These are phyloP conservation scores for Coniella lustricola DNA, from an alignment of 2,329 filamentous ascomycete species.

Conservation along the genomic window DNA sequence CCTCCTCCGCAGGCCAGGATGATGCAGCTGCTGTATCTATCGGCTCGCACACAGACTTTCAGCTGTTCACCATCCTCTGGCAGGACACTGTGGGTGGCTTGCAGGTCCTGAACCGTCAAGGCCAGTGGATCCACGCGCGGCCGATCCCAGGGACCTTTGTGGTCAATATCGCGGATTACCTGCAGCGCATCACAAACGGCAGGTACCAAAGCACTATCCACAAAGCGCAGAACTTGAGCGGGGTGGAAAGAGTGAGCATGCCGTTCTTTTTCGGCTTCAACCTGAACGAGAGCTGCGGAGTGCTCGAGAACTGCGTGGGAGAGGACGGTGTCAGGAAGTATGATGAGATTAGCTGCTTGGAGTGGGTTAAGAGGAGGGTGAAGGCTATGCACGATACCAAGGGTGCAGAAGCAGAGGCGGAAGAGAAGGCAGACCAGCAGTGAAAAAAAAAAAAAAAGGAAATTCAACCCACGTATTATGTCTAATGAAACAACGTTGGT, in stretches of 20 bases:
- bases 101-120: slow-evolving; percentile 33
- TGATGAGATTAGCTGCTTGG: slow-evolving; percentile 31
- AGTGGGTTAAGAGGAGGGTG: slow-evolving; percentile 31
- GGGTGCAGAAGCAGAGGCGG: background rate
- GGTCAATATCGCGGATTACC: slow-evolving; percentile 45
- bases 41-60: slow-evolving; percentile 47
- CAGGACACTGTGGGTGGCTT: slow-evolving; percentile 37
- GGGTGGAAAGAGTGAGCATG: slow-evolving; percentile 34
- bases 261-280: slow-evolving; percentile 41
- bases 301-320: slow-evolving; percentile 31
- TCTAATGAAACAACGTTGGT: too few relatives aligned
- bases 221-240: slow-evolving; percentile 35
- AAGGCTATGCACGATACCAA: slow-evolving; percentile 27
- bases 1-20: slow-evolving; percentile 19
- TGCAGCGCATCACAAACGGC: slow-evolving; percentile 45
- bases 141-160: slow-evolving; percentile 38
- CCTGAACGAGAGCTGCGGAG: slow-evolving; percentile 33
- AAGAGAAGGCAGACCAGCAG: too few relatives aligned
- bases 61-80: slow-evolving; percentile 42
- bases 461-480: too few relatives aligned
- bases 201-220: slow-evolving; percentile 43
- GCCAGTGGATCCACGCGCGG: slow-evolving; percentile 34
- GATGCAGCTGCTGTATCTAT: slow-evolving; percentile 28
- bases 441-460: too few relatives aligned
- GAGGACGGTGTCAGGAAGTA: slow-evolving; percentile 29